These are phyloP conservation scores for Salix udensis DNA, from an alignment of 345 rosid genomes.

Conservation along the genomic window DNA sequence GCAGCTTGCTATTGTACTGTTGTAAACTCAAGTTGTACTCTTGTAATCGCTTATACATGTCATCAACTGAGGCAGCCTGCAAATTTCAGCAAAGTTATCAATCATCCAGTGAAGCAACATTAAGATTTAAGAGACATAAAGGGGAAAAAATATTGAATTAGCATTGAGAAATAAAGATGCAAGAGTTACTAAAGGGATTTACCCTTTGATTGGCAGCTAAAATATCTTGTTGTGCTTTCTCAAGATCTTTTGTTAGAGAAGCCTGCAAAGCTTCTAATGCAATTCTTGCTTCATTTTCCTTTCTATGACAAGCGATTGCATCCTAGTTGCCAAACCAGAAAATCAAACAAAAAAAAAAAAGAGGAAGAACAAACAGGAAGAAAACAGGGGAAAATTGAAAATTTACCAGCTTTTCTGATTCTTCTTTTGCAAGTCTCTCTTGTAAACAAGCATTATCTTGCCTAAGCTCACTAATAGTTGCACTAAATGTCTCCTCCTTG, in stretches of 20 bases:
- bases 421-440: slow-evolving; percentile 55
- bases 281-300: slow-evolving; percentile 61
- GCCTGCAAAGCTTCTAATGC: slow-evolving; percentile 54
- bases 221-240: slow-evolving; percentile 61
- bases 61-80: slow-evolving; percentile 64
- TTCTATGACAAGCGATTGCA: slow-evolving; percentile 52
- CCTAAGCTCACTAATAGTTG: slow-evolving; percentile 42
- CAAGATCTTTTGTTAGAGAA: slow-evolving; percentile 63
- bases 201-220: slow-evolving; percentile 68
- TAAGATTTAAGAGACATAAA: neutral
- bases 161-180: neutral
- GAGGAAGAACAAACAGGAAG: neutral
- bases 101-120: neutral
- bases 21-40: slow-evolving; percentile 82
- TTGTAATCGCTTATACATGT: slow-evolving; percentile 68
- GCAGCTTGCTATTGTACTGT: slow-evolving; percentile 74
- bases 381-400: neutral
- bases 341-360: neutral
- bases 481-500: slow-evolving; percentile 45
- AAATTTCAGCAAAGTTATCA: slow-evolving; percentile 14
- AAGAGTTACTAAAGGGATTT: neutral
- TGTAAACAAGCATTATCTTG: slow-evolving; percentile 44
- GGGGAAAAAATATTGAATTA: neutral
- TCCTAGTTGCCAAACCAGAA: slow-evolving; percentile 42
- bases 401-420: slow-evolving; percentile 63